Evolutionary conservation across 805 yeast species (phyloP), one percentile per base, ranked within the genome.

Genomic region (Candida tibetensis): DNA sequence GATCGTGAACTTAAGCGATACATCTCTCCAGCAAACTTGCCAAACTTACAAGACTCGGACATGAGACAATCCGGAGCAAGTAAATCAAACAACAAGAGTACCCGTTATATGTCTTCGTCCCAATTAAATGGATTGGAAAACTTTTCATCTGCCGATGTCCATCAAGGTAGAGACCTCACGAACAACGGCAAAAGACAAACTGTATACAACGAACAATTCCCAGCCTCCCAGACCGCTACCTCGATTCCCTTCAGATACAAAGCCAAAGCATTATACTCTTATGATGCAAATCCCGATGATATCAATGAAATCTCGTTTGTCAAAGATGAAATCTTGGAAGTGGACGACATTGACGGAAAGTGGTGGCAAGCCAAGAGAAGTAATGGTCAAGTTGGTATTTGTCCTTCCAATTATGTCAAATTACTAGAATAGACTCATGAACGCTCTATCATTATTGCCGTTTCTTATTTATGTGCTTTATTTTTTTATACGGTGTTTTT

Each of bases 331-430:
- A 68, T 88, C n/a, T 74, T 91, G 60, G 88, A 82, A 53, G 95
- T 91, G 23, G 87, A 87, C 49, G 97, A 91, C 55, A 87, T 88
- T 40, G 85, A 85, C 48, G 97, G 97, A 32, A 82, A 95, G 65
- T 91, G 99, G 99, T 91, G 98, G 98, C 96, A 89, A 65, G 97
- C 96, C 28, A 79, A 85, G 60, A 78, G 90, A 55, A 73, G 83
- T 6, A 84, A 79, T 49, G 99, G 99, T 23, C 93, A 89, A 59
- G 85, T 88, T 30, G 99, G 98, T 49, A 91, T 91, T 53, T 89
- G 96, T 62, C 98, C 99, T 35, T 83, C 95, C 52, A 93, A 91
- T 62, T 91, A 91, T 57, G 90, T 91, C 33, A 86, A 86, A 61
- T 69, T 89, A 44, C 66, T 83, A 40, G 80, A 74, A 45, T 62